These are phyloP conservation scores for Salix exigua DNA, from an alignment of 345 rosid genomes.

Conservation along the genomic window DNA sequence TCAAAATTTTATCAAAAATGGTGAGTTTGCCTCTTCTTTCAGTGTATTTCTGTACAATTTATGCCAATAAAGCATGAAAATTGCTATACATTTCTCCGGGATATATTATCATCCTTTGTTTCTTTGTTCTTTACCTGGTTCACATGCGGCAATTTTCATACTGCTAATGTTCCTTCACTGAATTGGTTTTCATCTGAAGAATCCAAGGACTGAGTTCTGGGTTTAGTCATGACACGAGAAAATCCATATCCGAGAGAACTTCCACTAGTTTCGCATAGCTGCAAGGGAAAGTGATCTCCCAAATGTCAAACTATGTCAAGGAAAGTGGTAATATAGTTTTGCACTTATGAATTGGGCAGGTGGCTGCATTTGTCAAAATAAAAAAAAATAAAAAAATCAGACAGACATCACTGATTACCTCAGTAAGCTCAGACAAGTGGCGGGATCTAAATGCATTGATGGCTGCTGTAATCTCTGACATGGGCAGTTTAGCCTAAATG, in stretches of 20 bases:
- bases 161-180: slow-evolving; percentile 70
- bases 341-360: background rate
- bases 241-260: slow-evolving; percentile 95
- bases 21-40: slow-evolving; percentile 2
- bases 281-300: slow-evolving; percentile 21
- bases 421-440: slow-evolving; percentile 86
- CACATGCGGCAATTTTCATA: slow-evolving; percentile 29
- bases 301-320: background rate
- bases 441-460: slow-evolving; percentile 92
- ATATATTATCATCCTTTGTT: background rate
- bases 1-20: slow-evolving; percentile 22
- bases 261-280: slow-evolving; percentile 83
- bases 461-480: slow-evolving; percentile 80
- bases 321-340: background rate
- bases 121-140: background rate
- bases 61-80: slow-evolving; percentile 13
- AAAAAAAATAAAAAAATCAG: background rate
- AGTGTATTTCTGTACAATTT: slow-evolving; percentile 35
- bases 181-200: slow-evolving; percentile 65
- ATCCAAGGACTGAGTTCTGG: slow-evolving; percentile 54
- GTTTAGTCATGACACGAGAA: slow-evolving; percentile 56
- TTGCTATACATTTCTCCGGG: slow-evolving; percentile 18
- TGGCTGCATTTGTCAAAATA: background rate
- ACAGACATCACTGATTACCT: slow-evolving; percentile 37
- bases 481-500: slow-evolving; percentile 80